Percentiles rank a stretch among this genome's conserved stretches.
Conservation (phyloP, 2,329 filamentous ascomycete species). For the Xylaria sp. region DNA sequence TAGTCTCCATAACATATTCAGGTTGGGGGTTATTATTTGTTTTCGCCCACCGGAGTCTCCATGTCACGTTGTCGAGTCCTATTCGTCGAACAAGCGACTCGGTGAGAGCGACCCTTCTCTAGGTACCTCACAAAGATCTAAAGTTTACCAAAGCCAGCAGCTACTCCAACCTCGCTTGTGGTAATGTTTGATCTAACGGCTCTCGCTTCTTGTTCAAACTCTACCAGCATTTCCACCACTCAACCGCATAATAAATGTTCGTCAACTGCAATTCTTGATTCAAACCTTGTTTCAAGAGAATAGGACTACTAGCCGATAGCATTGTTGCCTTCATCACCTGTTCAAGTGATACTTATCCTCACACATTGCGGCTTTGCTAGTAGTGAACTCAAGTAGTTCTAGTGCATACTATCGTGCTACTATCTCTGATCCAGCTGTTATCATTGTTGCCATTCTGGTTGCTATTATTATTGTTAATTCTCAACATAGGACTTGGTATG, state of each 20-base stretch:
- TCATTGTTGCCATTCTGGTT: neutral
- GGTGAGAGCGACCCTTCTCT: slow-evolving; percentile 6
- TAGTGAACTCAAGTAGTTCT: slow-evolving; percentile 5
- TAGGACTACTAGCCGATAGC: slow-evolving; percentile 4
- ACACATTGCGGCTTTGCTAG: slow-evolving; percentile 1
- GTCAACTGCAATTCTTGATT: slow-evolving; percentile 12
- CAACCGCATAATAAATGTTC: slow-evolving; percentile 5
- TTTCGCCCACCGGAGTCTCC: slow-evolving; percentile 10
- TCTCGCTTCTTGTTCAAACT: slow-evolving; percentile 7
- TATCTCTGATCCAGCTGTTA: neutral
- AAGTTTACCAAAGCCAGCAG: slow-evolving; percentile 9
- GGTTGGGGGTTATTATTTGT: slow-evolving; percentile 14
- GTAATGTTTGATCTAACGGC: slow-evolving; percentile 16
- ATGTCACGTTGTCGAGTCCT: slow-evolving; percentile 18
- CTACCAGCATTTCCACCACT: neutral
- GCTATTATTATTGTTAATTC: neutral
- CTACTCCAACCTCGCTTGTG: slow-evolving; percentile 5
- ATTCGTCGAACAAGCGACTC: slow-evolving; percentile 31
- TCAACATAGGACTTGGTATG: neutral
- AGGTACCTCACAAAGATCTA: slow-evolving; percentile 3
- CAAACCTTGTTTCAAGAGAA: slow-evolving; percentile 7
- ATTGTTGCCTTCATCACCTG: neutral
- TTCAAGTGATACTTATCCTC: neutral
- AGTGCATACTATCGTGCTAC: neutral
- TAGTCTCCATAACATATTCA: neutral